phyloP scores from a whole-genome alignment of 2,329 filamentous ascomycete genomes.

The Claviceps arundinis region DNA sequence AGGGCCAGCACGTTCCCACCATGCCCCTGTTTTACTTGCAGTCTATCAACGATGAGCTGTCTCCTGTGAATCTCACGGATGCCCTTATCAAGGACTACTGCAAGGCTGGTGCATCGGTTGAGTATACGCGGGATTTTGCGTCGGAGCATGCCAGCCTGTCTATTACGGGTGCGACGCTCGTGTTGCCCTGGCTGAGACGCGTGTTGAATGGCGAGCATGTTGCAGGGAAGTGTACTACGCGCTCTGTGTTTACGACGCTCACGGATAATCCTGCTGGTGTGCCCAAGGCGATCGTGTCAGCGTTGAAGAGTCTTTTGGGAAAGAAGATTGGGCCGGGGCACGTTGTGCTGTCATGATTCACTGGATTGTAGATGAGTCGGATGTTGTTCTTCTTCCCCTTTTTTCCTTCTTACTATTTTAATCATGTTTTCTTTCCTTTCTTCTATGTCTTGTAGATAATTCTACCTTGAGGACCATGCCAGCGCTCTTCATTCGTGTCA shows the following conservation, averaged over 20 bases:
- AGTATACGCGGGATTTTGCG: not conserved
- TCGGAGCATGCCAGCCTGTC: not conserved
- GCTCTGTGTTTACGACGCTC: not conserved
- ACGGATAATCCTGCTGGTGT: not conserved
- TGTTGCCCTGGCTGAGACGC: not conserved
- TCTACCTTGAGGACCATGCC: no score
- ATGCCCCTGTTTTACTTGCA: conserved; percentile 1
- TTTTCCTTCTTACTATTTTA: no score
- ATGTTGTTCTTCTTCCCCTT: not conserved
- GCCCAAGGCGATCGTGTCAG: not conserved
- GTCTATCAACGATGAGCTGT: conserved; percentile 1
- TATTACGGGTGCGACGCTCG: not conserved
- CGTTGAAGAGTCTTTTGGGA: not conserved
- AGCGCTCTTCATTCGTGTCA: no score
- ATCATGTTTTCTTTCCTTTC: no score
- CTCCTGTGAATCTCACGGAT: not conserved
- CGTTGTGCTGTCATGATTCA: not conserved
- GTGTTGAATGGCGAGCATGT: not conserved
- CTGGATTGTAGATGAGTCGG: not conserved
- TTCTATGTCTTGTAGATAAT: no score
- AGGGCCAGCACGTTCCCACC: not conserved
- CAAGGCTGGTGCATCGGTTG: not conserved
- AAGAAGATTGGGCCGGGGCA: not conserved
- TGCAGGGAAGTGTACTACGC: not conserved
- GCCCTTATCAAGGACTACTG: conserved; percentile 1